phyloP scores from a whole-genome alignment of 345 rosid species.

The Reutealis trisperma region DNA sequence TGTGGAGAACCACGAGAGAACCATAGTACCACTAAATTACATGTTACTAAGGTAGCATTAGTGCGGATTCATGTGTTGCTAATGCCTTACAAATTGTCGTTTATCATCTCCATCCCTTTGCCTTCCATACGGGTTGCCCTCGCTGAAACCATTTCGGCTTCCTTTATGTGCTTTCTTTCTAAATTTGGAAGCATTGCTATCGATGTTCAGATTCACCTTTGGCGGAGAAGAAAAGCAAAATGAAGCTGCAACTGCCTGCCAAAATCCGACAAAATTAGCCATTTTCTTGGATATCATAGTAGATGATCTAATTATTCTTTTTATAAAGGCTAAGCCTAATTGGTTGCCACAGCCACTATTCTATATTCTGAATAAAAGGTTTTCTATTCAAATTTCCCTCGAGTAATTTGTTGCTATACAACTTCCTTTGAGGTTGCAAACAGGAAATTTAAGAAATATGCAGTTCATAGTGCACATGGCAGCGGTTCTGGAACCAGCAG shows the following conservation, averaged over 20 bases:
- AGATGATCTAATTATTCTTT: not conserved
- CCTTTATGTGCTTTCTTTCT: conserved; percentile 64
- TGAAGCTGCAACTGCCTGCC: conserved; percentile 87
- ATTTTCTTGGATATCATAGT: not conserved
- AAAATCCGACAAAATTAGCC: conserved; percentile 14
- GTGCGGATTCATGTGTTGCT: not conserved
- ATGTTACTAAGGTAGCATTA: no score
- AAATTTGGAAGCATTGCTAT: conserved; percentile 82
- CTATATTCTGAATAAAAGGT: not conserved
- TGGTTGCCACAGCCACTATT: not conserved
- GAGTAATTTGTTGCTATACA: not conserved
- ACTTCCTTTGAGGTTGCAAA: not conserved
- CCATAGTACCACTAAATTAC: no score
- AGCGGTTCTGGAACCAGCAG: no score
- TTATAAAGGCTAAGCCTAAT: not conserved
- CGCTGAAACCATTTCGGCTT: conserved; percentile 60
- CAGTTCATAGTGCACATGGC: no score
- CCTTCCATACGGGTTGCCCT: conserved; percentile 79
- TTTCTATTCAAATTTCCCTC: not conserved
- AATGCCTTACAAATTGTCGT: conserved; percentile 61
- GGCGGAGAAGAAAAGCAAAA: conserved; percentile 92
- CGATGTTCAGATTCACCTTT: conserved; percentile 79
- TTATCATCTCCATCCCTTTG: conserved; percentile 41
- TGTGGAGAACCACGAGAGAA: no score
- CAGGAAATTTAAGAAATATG: not conserved